These are phyloP conservation scores for Malbranchea zuffiana DNA, from an alignment of 2,329 filamentous ascomycete genomes.

Conservation along the genomic window DNA sequence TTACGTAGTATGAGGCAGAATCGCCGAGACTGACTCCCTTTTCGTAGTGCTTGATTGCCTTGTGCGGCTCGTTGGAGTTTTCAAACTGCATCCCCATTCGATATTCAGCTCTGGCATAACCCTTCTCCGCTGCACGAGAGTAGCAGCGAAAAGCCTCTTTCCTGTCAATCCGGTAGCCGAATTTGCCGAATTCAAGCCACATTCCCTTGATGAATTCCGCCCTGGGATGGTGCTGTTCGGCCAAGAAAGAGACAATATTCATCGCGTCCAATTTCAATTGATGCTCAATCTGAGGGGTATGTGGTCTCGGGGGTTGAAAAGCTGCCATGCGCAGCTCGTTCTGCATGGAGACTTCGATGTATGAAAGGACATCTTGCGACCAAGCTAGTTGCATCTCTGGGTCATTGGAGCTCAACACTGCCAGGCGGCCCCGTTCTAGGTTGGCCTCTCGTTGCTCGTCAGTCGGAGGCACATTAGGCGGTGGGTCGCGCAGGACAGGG, in stretches of 20 bases:
- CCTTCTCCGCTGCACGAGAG: conserved; percentile 70
- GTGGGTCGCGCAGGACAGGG: conserved; percentile 65
- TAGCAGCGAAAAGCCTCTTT: conserved; percentile 88
- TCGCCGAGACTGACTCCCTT: conserved; percentile 68
- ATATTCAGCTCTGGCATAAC: conserved; percentile 83
- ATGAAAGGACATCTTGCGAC: conserved; percentile 84
- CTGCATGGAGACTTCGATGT: conserved; percentile 73
- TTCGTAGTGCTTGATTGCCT: conserved; percentile 84
- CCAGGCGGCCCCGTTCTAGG: conserved; percentile 68
- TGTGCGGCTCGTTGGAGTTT: conserved; percentile 81
- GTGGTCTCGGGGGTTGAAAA: conserved; percentile 51
- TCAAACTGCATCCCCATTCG: conserved; percentile 98
- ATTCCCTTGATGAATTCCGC: conserved; percentile 90
- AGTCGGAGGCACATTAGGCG: conserved; percentile 81
- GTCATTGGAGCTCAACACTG: conserved; percentile 85
- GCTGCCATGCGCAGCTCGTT: conserved; percentile 58
- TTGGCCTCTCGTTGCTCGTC: conserved; percentile 91
- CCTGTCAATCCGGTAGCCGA: conserved; percentile 80
- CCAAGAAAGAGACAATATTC: conserved; percentile 82
- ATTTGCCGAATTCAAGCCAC: conserved; percentile 98
- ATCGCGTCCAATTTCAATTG: conserved; percentile 78
- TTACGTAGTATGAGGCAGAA: conserved; percentile 66
- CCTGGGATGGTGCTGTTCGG: conserved; percentile 83
- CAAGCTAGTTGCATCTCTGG: conserved; percentile 93
- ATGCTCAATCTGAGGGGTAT: conserved; percentile 79